Evolutionary conservation across 2,329 filamentous ascomycete species (phyloP).

Genomic region (Fusarium nanum): DNA sequence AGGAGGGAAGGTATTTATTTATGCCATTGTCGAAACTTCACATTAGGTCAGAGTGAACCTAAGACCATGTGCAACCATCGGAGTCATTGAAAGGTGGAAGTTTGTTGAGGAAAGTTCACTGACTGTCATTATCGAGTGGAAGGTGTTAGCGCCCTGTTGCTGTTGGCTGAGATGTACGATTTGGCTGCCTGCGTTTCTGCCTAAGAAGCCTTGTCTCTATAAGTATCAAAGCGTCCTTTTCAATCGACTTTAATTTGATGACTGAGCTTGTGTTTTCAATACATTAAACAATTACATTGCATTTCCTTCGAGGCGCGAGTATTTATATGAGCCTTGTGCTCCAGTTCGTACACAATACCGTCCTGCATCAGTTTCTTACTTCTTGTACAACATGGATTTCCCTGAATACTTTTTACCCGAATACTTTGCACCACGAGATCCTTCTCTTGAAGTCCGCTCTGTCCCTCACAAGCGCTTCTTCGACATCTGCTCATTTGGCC

Average conservation of each 20-base stretch:
- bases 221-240: neutral
- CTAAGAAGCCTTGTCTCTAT: slow-evolving; percentile 3
- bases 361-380: neutral
- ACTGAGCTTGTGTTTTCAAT: neutral
- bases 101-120: neutral
- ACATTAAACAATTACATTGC: neutral
- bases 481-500: slow-evolving; percentile 11
- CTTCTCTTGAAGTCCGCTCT: slow-evolving; percentile 11
- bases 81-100: neutral
- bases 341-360: neutral
- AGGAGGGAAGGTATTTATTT: neutral
- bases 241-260: neutral
- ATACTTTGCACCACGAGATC: slow-evolving; percentile 7
- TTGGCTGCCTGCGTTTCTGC: slow-evolving; percentile 18
- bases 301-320: neutral
- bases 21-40: neutral
- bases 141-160: neutral
- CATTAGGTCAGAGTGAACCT: neutral
- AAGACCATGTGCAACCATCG: neutral
- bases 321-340: neutral
- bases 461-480: slow-evolving; percentile 21
- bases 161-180: slow-evolving; percentile 6
- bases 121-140: neutral
- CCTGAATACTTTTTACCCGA: neutral
- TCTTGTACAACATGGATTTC: neutral